Conservation (phyloP, 2,329 filamentous ascomycete species). For the Neonectria coccinea region DNA sequence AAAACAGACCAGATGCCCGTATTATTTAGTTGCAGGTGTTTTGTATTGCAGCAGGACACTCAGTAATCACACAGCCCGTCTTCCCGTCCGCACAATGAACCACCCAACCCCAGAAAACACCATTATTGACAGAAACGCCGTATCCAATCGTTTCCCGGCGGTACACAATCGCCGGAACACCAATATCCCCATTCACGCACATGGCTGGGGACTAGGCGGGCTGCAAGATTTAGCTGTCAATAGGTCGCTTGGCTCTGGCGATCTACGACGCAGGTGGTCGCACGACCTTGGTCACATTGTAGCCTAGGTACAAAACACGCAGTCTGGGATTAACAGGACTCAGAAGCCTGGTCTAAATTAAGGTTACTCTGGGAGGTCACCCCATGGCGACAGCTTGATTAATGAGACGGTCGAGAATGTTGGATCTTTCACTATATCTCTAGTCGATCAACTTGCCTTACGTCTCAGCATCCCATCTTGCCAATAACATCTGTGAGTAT, state of each 20-base stretch:
- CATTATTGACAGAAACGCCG: background rate
- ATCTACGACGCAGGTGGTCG: background rate
- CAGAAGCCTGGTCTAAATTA: background rate
- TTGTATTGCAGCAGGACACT: background rate
- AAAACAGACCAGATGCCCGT: background rate
- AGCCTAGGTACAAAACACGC: constrained; percentile 11
- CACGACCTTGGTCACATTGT: constrained; percentile 12
- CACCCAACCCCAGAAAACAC: background rate
- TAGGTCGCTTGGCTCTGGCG: background rate
- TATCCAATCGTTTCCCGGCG: background rate
- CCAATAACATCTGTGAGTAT: background rate
- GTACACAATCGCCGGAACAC: background rate
- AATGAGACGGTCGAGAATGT: background rate
- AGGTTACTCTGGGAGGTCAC: background rate
- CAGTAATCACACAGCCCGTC: too few relatives aligned
- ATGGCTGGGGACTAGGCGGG: background rate
- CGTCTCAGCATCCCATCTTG: background rate
- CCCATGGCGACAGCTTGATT: background rate
- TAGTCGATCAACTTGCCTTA: background rate
- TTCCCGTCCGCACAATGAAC: background rate
- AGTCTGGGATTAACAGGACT: constrained; percentile 8
- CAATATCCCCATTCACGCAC: background rate
- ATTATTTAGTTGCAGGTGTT: background rate
- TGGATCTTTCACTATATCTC: background rate
- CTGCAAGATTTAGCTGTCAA: background rate